Evolutionary conservation across 202 grass and related monocot genomes (phyloP).

Genomic region (Schoenoplectus triqueter): DNA sequence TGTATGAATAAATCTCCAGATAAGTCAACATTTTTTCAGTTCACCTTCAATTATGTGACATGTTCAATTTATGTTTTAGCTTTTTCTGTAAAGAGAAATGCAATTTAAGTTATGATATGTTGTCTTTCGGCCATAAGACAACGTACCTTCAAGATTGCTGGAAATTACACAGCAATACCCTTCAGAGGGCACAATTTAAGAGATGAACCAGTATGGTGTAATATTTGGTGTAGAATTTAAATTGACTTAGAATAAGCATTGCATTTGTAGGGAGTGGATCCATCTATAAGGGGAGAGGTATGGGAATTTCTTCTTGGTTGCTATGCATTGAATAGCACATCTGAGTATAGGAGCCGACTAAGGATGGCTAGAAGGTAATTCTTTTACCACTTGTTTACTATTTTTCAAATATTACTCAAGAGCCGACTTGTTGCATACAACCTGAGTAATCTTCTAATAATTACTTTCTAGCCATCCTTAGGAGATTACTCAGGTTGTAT

Average conservation of each 20-base stretch:
- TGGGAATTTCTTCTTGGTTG: conserved; percentile 99
- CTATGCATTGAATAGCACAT: conserved; percentile 80
- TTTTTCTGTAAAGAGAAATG: not conserved
- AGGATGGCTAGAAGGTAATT: conserved; percentile 82
- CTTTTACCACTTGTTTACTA: conserved; percentile 28
- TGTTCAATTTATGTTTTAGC: not conserved
- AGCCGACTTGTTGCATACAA: too few relatives aligned
- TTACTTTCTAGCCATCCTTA: not conserved
- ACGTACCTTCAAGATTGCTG: not conserved
- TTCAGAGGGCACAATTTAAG: not conserved
- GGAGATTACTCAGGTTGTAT: not conserved
- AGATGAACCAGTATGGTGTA: not conserved
- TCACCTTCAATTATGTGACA: not conserved
- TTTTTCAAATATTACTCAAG: conserved; percentile 11
- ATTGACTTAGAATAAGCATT: conserved; percentile 30
- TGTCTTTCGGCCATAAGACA: not conserved
- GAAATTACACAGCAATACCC: not conserved
- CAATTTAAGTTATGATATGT: conserved; percentile 5
- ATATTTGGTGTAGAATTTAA: conserved; percentile 15
- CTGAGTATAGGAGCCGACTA: conserved; percentile 68
- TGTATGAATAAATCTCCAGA: not conserved
- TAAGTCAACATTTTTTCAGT: not conserved
- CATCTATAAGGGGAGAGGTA: conserved; percentile 84
- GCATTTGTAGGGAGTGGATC: conserved; percentile 77
- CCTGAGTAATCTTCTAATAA: too few relatives aligned